Evolutionary conservation across 2,329 filamentous ascomycete genomes (phyloP).

Genomic region (Neopestalotiopsis rosae): DNA sequence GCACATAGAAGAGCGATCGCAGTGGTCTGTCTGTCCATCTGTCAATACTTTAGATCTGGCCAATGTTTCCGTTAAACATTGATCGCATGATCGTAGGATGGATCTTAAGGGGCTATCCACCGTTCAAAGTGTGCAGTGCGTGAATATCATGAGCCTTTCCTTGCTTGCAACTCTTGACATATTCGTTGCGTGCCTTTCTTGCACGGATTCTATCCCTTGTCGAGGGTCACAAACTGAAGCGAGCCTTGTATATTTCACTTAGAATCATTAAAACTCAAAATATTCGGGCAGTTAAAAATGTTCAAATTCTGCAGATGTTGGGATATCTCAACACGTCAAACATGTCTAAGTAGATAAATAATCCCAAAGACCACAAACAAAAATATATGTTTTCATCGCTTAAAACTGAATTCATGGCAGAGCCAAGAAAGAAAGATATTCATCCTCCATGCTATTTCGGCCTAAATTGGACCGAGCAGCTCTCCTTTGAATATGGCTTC

Average conservation of each 20-base stretch:
- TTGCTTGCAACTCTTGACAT: rapidly evolving
- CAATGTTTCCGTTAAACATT: too few species aligned
- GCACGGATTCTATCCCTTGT: too few species aligned
- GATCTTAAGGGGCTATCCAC: too few species aligned
- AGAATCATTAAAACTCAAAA: not conserved
- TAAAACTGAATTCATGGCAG: not conserved
- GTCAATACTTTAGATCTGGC: too few species aligned
- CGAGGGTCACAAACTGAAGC: too few species aligned
- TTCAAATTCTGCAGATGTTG: not conserved
- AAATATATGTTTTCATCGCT: not conserved
- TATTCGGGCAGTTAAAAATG: not conserved
- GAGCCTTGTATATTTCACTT: not conserved
- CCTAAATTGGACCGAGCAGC: not conserved
- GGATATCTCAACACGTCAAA: slow-evolving; percentile 5
- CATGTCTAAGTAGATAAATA: not conserved
- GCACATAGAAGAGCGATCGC: too few species aligned
- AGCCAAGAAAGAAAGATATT: not conserved
- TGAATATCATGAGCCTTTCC: too few species aligned
- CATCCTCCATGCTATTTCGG: not conserved
- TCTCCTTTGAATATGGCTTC: not conserved
- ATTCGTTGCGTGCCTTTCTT: too few species aligned
- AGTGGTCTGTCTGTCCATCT: too few species aligned
- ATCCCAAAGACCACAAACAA: not conserved
- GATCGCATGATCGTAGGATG: too few species aligned
- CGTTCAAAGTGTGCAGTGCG: too few species aligned